Conservation (phyloP, 257 asterid species). For the Capsicum pubescens region DNA sequence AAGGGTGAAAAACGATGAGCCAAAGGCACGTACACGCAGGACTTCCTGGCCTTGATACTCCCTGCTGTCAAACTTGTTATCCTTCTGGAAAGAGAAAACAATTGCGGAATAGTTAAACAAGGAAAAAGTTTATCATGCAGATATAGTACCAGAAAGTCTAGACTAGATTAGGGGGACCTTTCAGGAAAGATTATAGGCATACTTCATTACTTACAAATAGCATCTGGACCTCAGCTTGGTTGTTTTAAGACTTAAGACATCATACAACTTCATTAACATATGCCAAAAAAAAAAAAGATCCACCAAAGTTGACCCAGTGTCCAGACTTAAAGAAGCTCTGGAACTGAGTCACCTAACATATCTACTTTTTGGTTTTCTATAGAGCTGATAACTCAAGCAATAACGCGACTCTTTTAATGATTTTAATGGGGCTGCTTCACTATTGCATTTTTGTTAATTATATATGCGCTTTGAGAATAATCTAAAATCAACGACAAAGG, state of each 20-base stretch:
- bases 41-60: conserved; percentile 79
- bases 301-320: not conserved
- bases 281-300: not conserved
- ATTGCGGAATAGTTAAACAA: not conserved
- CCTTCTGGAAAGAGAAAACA: conserved; percentile 50
- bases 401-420: not conserved
- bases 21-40: conserved; percentile 87
- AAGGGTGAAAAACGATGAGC: conserved; percentile 91
- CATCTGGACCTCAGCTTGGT: conserved; percentile 13
- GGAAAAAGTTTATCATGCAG: not conserved
- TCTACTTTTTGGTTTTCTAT: not conserved
- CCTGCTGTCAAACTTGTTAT: conserved; percentile 47
- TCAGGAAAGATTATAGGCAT: not conserved
- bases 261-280: conserved; percentile 22
- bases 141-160: conserved; percentile 20
- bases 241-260: conserved; percentile 13
- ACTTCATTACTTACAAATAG: conserved; percentile 16
- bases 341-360: conserved; percentile 8
- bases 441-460: not conserved
- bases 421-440: conserved; percentile 4
- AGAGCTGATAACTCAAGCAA: not conserved
- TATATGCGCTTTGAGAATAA: conserved; percentile 2
- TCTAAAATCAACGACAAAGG: conserved; percentile 4
- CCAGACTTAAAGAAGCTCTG: not conserved
- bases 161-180: conserved; percentile 12